Evolutionary conservation across 139 green algal genomes (phyloP).

Genomic region (Chlamydomonas sp.): DNA sequence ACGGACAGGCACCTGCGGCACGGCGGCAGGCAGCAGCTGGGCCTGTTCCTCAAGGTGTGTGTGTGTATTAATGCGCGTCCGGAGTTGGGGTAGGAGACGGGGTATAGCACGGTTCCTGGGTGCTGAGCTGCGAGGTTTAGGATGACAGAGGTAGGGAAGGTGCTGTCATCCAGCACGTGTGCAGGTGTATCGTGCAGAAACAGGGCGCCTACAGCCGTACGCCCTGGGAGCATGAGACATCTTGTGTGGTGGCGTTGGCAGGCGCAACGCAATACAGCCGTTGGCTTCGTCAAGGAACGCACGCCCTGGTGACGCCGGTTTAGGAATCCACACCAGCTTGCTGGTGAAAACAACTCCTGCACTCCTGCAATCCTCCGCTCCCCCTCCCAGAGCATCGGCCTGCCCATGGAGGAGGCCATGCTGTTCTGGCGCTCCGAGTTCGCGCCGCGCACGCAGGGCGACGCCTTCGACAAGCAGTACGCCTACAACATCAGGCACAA

Average conservation of each 20-base stretch:
- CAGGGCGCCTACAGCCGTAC: no score
- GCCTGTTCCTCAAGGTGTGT: conserved; percentile 95
- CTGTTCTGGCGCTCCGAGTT: conserved; percentile 94
- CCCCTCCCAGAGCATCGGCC: conserved; percentile 77
- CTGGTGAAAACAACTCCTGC: not conserved
- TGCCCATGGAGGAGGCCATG: conserved; percentile 92
- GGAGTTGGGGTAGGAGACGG: not conserved
- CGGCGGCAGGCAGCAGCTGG: conserved; percentile 89
- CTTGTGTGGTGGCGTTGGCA: no score
- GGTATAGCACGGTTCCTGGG: not conserved
- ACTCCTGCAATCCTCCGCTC: not conserved
- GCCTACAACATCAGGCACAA: conserved; percentile 97
- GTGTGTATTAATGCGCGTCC: not conserved
- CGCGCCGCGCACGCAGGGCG: conserved; percentile 63
- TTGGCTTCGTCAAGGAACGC: no score
- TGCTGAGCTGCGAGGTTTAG: no score
- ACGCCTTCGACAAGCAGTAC: conserved; percentile 98
- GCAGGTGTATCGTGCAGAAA: no score
- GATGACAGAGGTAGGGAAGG: no score
- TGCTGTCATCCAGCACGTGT: no score
- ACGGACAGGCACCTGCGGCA: conserved; percentile 91
- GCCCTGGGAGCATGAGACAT: no score
- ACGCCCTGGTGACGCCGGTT: no score
- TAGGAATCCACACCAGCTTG: no score
- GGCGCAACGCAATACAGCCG: no score